Base-by-base conservation (phyloP, 768 basidiomycete genomes). In the Suillus fuscotomentosus region DNA sequence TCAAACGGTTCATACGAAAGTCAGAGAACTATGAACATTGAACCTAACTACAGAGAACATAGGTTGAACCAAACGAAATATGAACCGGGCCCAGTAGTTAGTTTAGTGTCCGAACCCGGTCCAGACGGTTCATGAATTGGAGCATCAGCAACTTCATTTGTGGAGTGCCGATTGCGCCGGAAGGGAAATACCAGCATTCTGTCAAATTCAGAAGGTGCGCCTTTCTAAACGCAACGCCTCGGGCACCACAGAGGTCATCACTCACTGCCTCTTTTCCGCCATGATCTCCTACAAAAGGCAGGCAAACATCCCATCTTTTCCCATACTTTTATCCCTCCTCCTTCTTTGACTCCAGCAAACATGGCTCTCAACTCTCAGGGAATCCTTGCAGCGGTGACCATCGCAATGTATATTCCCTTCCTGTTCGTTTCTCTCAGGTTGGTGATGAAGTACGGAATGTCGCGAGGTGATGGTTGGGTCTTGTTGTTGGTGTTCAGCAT, bases 391-490 rank as follows among this genome's bases (percentile, higher is more conserved):
- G 85, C 84, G 1, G 86, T 85, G 6, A 79, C 85, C 67, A 78
- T 91, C 48, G 84, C 75, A 14, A 82, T 87, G 65, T 91, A 89
- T 73, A 70, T 82, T 38, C 90, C 88, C 24, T 72, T 90, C 69
- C 72, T 83, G 24, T 66, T 78, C 57, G 57, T 87, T 45, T 79
- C 85, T 1, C 42, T 82, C 56, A 71, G 80, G 48, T 73, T 88
- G 56, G 75, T 81, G 56, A 70, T 81, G 60, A 84, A 81, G 41
- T 86, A 90, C 78, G 85, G 82, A 45, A 80, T 89, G 67, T 73
- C 83, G 62, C 79, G 81, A 50, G 83, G 87, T 72, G 84, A 82
- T 38, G 89, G 87, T 64, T 91, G 88, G 88, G 72, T 90, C n/a
- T 84, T 84, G 66, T 79, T 90, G n/a, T 78, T 84, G 53, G 73